A percentile compares a stretch with the other conserved stretches of the same genome.
phyloP scores from a whole-genome alignment of 331 rosid genomes.

The Stylosanthes scabra region DNA sequence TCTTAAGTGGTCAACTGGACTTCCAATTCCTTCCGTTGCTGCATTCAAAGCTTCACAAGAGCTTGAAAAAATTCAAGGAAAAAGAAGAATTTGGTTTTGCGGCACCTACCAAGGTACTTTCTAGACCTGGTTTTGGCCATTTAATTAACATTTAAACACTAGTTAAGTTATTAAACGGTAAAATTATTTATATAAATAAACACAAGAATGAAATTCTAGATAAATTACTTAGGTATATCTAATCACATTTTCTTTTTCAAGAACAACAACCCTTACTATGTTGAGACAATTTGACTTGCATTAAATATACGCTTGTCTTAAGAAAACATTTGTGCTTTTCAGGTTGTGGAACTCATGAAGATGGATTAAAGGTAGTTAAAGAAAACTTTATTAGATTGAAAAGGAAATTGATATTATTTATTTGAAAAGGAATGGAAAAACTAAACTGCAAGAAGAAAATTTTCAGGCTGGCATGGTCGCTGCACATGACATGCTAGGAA shows the following conservation, averaged over 20 bases:
- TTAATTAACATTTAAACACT: background rate
- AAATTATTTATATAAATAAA: background rate
- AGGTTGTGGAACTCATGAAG: constrained; percentile 98
- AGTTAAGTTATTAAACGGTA: background rate
- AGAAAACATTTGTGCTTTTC: constrained; percentile 40
- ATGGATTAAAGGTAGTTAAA: constrained; percentile 80
- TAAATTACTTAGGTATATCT: background rate
- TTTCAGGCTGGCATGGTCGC: constrained; percentile 89
- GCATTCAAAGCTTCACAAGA: constrained; percentile 82
- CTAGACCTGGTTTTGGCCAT: background rate
- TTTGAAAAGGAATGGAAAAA: background rate
- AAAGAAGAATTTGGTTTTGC: constrained; percentile 89
- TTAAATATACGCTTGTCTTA: constrained; percentile 5
- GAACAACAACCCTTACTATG: background rate
- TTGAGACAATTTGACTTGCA: background rate
- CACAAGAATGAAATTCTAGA: background rate
- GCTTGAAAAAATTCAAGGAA: constrained; percentile 79
- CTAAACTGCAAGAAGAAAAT: constrained; percentile 27
- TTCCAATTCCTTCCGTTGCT: constrained; percentile 87
- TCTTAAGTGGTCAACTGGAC: constrained; percentile 90
- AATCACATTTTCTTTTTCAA: background rate
- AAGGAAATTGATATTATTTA: background rate
- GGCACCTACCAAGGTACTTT: constrained; percentile 84
- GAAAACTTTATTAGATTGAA: constrained; percentile 11
- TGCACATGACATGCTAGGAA: constrained; percentile 75